phyloP scores from a whole-genome alignment of 108 stramenopile genomes.

The Chaetoceros muelleri region DNA sequence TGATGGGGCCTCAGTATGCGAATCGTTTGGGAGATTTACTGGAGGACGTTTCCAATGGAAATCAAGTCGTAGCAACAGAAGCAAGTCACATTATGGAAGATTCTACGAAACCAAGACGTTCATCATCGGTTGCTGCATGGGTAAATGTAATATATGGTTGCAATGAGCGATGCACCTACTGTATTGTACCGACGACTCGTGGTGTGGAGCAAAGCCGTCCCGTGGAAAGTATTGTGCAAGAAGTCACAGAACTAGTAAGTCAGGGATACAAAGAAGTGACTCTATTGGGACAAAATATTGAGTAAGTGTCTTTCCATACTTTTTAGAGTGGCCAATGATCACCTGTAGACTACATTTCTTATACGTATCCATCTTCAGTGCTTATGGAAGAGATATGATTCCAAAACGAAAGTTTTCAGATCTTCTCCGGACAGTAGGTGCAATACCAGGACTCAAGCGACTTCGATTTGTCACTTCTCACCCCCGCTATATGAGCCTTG shows the following conservation, averaged over 20 bases:
- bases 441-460: constrained; percentile 66
- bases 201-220: constrained; percentile 94
- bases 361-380: too few species aligned
- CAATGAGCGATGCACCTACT: constrained; percentile 97
- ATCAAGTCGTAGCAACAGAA: constrained; percentile 94
- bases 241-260: constrained; percentile 76
- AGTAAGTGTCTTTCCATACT: constrained; percentile 37
- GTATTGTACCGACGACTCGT: constrained; percentile 92
- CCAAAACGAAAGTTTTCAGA: constrained; percentile 92
- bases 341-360: too few species aligned
- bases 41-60: constrained; percentile 86
- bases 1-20: constrained; percentile 93
- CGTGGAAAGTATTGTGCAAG: constrained; percentile 77
- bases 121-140: constrained; percentile 80
- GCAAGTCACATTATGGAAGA: constrained; percentile 93
- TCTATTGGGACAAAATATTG: constrained; percentile 96
- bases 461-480: constrained; percentile 95
- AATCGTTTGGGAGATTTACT: constrained; percentile 90
- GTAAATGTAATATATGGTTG: constrained; percentile 96
- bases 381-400: constrained; percentile 89
- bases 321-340: too few species aligned
- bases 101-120: constrained; percentile 79
- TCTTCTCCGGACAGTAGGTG: constrained; percentile 71
- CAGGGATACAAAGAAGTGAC: constrained; percentile 90
- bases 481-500: constrained; percentile 91